Evolutionary conservation across 1,284 basidiomycete genomes (phyloP).

Genomic region (Ceratobasidium sp.): DNA sequence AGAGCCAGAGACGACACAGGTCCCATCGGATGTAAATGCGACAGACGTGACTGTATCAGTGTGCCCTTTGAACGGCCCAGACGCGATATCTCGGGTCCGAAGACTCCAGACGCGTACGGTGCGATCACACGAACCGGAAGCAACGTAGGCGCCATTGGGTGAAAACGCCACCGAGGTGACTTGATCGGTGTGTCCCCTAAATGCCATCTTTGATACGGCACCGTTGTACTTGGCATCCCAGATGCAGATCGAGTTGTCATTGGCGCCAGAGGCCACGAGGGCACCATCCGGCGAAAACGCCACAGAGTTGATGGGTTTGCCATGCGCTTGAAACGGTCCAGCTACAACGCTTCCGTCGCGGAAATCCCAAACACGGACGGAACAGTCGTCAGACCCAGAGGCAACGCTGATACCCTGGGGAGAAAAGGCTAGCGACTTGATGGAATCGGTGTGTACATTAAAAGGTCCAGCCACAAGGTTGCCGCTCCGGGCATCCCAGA

Average conservation of each 20-base stretch:
- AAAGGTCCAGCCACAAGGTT: neutral
- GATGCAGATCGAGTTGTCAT: constrained; percentile 31
- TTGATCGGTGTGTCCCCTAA: neutral
- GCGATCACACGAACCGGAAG: constrained; percentile 3
- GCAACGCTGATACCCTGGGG: constrained; percentile 41
- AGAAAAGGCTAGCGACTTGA: constrained; percentile 42
- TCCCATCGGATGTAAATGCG: constrained; percentile 39
- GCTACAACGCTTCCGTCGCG: neutral
- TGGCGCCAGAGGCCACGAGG: constrained; percentile 26
- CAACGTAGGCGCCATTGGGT: constrained; percentile 20
- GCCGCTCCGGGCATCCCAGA: constrained; percentile 28
- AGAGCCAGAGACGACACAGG: constrained; percentile 34
- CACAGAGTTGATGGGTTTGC: constrained; percentile 8
- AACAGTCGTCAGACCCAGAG: no score
- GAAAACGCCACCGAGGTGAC: constrained; percentile 20
- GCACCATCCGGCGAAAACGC: constrained; percentile 29
- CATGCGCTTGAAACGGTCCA: constrained; percentile 3
- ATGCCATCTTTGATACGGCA: neutral
- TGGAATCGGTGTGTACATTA: constrained; percentile 38
- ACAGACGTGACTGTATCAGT: constrained; percentile 27
- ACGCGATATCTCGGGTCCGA: neutral
- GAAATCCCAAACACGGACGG: constrained; percentile 42
- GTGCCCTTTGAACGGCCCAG: constrained; percentile 18
- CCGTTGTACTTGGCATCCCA: constrained; percentile 19
- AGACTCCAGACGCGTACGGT: constrained; percentile 12